phyloP scores from a whole-genome alignment of 176 grass and related monocot species.

The Melocanna baccifera region DNA sequence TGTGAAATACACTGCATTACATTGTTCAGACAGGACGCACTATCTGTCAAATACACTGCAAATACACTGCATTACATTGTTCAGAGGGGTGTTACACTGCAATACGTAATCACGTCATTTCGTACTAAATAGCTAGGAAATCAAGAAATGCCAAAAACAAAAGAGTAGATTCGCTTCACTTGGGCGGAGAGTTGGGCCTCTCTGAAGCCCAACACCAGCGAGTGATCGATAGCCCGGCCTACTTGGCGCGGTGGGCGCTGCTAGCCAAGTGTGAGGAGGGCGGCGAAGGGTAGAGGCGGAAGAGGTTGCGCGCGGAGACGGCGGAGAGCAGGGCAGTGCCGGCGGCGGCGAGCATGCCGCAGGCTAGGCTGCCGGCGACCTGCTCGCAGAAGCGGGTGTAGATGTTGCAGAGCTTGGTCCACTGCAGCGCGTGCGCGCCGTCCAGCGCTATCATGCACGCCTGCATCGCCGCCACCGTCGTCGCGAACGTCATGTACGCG shows the following conservation, averaged over 20 bases:
- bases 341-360: conserved; percentile 37
- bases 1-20: neutral
- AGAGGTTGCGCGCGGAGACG: conserved; percentile 75
- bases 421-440: conserved; percentile 55
- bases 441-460: conserved; percentile 51
- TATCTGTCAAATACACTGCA: conserved; percentile 5
- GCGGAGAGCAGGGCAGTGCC: conserved; percentile 47
- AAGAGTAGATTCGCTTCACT: neutral
- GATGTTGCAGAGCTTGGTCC: conserved; percentile 93
- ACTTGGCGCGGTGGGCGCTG: neutral
- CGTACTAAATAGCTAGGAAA: neutral
- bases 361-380: conserved; percentile 62
- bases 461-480: conserved; percentile 63
- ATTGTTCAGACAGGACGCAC: neutral
- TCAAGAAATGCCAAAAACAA: neutral
- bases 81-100: neutral
- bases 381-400: conserved; percentile 89
- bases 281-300: conserved; percentile 47
- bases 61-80: neutral
- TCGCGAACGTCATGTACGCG: conserved; percentile 63
- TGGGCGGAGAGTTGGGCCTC: neutral
- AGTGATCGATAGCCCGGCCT: neutral
- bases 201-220: neutral
- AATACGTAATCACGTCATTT: neutral
- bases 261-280: neutral